Conservation (phyloP, 1,139 yeast species). For the Diutina sp. region DNA sequence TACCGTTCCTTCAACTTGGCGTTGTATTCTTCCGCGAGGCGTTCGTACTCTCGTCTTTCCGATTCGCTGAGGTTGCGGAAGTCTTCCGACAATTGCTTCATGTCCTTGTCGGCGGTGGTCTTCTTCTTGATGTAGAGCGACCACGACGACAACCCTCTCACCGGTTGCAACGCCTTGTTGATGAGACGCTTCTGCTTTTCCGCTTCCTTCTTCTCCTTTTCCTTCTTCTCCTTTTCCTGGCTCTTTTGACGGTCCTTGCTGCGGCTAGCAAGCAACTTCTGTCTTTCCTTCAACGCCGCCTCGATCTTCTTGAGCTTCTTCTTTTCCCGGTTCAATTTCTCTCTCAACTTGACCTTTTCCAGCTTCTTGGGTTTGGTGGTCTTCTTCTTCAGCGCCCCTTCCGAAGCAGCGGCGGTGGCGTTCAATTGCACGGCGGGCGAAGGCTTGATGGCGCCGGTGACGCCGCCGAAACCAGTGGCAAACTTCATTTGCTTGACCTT, state of each 20-base stretch:
- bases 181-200: constrained; percentile 11
- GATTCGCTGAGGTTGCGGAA: constrained; percentile 14
- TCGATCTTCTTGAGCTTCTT: not conserved
- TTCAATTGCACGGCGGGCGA: not conserved
- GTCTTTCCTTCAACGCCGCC: constrained; percentile 3
- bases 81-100: constrained; percentile 10
- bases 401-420: not conserved
- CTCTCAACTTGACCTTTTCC: constrained; percentile 1
- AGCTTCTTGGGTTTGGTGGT: constrained; percentile 3
- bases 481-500: not conserved
- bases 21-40: constrained; percentile 17
- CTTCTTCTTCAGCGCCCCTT: not conserved
- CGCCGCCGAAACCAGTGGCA: not conserved
- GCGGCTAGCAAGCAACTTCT: constrained; percentile 9
- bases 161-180: constrained; percentile 16
- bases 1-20: constrained; percentile 13
- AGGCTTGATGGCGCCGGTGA: not conserved
- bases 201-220: constrained; percentile 3
- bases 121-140: constrained; percentile 17
- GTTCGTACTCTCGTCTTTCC: constrained; percentile 15
- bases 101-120: constrained; percentile 6
- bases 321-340: constrained; percentile 3
- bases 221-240: constrained; percentile 5
- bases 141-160: constrained; percentile 16
- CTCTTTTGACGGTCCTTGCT: constrained; percentile 6